phyloP scores from a whole-genome alignment of 2,329 filamentous ascomycete species.

The Arthrocladium fulminans region DNA sequence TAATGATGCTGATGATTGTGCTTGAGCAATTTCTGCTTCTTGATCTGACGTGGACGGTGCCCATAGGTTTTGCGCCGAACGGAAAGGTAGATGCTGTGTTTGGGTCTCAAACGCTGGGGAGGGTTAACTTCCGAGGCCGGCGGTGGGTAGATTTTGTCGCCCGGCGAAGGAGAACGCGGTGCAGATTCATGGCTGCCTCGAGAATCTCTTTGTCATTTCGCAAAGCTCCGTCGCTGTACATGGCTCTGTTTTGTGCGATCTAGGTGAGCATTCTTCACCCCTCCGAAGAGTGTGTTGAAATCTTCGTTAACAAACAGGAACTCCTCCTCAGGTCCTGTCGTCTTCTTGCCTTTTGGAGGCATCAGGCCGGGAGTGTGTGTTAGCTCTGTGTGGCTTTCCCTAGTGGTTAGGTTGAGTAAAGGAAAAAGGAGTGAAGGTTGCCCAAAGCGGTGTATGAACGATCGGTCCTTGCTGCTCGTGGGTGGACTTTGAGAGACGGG shows the following conservation, averaged over 20 bases:
- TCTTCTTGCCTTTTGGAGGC: background rate
- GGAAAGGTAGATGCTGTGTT: too few species aligned
- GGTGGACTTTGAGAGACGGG: background rate
- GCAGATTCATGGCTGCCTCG: background rate
- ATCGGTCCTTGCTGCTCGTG: background rate
- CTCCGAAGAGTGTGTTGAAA: slow-evolving; percentile 2
- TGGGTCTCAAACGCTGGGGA: too few species aligned
- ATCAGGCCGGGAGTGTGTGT: background rate
- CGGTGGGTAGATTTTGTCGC: too few species aligned
- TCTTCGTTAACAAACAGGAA: background rate
- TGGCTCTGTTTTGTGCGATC: slow-evolving; percentile 21
- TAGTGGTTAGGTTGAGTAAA: too few species aligned
- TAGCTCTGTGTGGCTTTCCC: background rate
- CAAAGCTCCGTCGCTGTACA: slow-evolving; percentile 20
- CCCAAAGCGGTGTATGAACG: background rate
- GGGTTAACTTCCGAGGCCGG: too few species aligned
- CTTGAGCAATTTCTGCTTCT: too few species aligned
- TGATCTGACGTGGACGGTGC: too few species aligned
- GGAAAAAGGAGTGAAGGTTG: background rate
- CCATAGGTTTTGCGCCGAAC: too few species aligned
- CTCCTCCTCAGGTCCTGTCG: background rate
- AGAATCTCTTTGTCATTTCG: background rate
- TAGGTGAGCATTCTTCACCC: slow-evolving; percentile 12
- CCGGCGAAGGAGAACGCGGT: too few species aligned
- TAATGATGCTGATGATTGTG: too few species aligned